Conservation (phyloP, 306 rosid genomes). For the Myrica gale region DNA sequence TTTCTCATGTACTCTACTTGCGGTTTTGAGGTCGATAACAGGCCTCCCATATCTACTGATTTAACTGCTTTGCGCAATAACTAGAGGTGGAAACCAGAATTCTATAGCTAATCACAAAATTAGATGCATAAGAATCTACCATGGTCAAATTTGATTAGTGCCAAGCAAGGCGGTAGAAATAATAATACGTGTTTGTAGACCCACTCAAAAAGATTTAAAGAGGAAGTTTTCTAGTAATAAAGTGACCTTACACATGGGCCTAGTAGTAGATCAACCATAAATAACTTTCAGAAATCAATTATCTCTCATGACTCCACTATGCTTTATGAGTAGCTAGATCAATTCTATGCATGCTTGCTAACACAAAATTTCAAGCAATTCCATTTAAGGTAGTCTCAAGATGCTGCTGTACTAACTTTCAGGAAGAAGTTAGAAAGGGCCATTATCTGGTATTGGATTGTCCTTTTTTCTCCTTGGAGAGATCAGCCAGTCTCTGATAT, state of each 20-base stretch:
- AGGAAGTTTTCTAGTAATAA: background rate
- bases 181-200: background rate
- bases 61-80: too few relatives aligned
- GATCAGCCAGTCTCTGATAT: background rate
- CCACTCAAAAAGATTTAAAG: background rate
- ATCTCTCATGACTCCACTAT: background rate
- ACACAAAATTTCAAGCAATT: background rate
- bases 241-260: background rate
- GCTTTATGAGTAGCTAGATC: background rate
- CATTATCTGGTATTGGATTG: too few relatives aligned
- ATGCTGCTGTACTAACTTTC: background rate
- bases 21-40: too few relatives aligned
- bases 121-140: background rate
- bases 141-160: background rate
- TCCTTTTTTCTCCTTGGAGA: background rate
- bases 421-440: background rate
- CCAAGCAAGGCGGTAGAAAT: background rate
- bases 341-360: background rate
- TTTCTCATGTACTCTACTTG: background rate
- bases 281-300: background rate
- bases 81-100: too few relatives aligned
- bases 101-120: too few relatives aligned
- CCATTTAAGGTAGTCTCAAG: background rate
- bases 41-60: too few relatives aligned
- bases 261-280: too few relatives aligned